Percentiles rank a stretch among this genome's conserved stretches.
Evolutionary conservation across 2,329 filamentous ascomycete species (phyloP).

Genomic region (Aspergillus eucalypticola): DNA sequence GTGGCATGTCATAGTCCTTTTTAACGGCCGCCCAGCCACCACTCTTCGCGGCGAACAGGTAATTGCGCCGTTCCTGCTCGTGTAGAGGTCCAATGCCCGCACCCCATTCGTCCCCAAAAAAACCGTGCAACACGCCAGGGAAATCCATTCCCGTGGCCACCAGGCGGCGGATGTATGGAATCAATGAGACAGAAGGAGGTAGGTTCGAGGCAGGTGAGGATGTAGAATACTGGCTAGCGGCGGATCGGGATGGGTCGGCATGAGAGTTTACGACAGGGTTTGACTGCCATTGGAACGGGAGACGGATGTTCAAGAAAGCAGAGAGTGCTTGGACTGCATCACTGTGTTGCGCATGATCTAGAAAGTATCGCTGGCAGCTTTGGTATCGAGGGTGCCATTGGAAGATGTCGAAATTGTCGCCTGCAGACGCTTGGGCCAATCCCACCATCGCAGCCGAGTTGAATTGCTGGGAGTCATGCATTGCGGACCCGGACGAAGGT

Average conservation of each 20-base stretch:
- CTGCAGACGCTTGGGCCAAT: constrained; percentile 38
- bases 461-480: constrained; percentile 36
- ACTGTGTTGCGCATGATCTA: constrained; percentile 86
- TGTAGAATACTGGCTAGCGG: constrained; percentile 43
- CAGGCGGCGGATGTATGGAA: constrained; percentile 87
- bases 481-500: constrained; percentile 22
- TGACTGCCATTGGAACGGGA: constrained; percentile 74
- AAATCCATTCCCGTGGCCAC: constrained; percentile 91
- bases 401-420: constrained; percentile 65
- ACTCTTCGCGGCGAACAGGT: constrained; percentile 91
- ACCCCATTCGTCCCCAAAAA: constrained; percentile 93
- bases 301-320: constrained; percentile 85
- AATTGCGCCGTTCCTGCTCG: constrained; percentile 89
- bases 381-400: constrained; percentile 92
- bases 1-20: constrained; percentile 82
- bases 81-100: constrained; percentile 78
- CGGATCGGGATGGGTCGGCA: constrained; percentile 24
- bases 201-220: constrained; percentile 39
- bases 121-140: constrained; percentile 82
- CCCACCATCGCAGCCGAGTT: constrained; percentile 42
- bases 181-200: constrained; percentile 62
- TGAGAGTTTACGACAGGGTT: constrained; percentile 51
- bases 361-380: constrained; percentile 85
- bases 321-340: constrained; percentile 82
- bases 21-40: constrained; percentile 88